A percentile compares a stretch with the other conserved stretches of the same genome.
Evolutionary conservation across 768 basidiomycete species (phyloP).

Genomic region (Rhizopogon salebrosus): DNA sequence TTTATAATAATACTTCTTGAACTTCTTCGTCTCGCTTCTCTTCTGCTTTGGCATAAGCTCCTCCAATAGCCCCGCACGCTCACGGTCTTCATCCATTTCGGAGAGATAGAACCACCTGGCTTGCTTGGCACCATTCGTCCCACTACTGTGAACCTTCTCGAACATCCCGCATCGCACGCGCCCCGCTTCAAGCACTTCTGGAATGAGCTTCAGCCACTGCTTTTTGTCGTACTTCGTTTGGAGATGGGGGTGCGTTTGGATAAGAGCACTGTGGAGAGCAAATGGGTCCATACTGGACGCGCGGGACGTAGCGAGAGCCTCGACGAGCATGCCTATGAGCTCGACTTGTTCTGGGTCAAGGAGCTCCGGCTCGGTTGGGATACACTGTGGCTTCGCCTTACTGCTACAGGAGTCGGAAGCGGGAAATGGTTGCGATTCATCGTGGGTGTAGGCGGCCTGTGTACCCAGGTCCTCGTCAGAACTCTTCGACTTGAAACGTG

Average conservation of each 20-base stretch:
- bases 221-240: slow-evolving; percentile 26
- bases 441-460: neutral
- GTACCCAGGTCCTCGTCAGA: neutral
- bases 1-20: slow-evolving; percentile 80
- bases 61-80: slow-evolving; percentile 60
- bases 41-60: slow-evolving; percentile 77
- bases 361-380: neutral
- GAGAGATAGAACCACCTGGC: slow-evolving; percentile 76
- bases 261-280: slow-evolving; percentile 46
- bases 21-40: slow-evolving; percentile 74
- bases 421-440: slow-evolving; percentile 5
- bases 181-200: slow-evolving; percentile 42
- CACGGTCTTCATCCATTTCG: slow-evolving; percentile 63
- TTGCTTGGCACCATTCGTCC: slow-evolving; percentile 46
- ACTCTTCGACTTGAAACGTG: neutral
- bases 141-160: slow-evolving; percentile 65
- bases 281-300: slow-evolving; percentile 60
- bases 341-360: slow-evolving; percentile 30
- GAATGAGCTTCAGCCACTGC: slow-evolving; percentile 49
- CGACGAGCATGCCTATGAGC: slow-evolving; percentile 63
- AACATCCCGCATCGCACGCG: slow-evolving; percentile 54
- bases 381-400: neutral
- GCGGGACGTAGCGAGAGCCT: slow-evolving; percentile 66
- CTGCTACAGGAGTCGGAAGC: neutral
- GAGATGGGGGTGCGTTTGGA: slow-evolving; percentile 50